Evolutionary conservation across 139 green algal genomes (phyloP), one percentile per base, ranked within the genome.

Genomic region (Coccomyxa sp.): DNA sequence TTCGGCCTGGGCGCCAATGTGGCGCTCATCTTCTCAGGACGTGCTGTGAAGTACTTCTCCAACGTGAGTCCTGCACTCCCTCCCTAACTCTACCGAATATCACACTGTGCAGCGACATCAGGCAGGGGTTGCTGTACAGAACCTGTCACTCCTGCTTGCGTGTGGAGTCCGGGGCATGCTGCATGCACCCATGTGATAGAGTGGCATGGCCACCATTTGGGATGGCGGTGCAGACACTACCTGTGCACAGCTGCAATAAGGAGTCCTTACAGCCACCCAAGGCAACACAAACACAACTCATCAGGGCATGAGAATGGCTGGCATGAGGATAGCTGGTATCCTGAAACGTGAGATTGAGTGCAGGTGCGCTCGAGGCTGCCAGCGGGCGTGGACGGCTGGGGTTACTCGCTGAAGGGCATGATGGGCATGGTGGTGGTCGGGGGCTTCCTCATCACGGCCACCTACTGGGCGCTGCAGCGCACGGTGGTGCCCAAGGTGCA

Each of bases 1-100:
- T 99, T 99, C 79, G 96, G 96, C 70, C 89, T 99, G 77, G 95
- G 96, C 71, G 96, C 96, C 83, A 99, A 99, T 83, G 95, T 99
- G 34, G 95, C 96, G 4, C 91, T 99, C 31, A 97, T 99, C 81
- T 97, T 99, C 87, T 98, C 95, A 27, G 96, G 96, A 54, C 90
- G 93, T 55, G 93, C 94, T 10, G 95, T 99, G 33, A 97, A 97
- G 89, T 95, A 97, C 81, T 99, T 99, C 89, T 98, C 94, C n/a
- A 70, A 91, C 78, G 81, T 88, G 55, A 10, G 77, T 54, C 68
- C 68, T 3, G 33, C 54, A 22, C 12, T 40, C 12, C 22, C 31
- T 24, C 36, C 7, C 22, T 18, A 33, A 12, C 68, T 8, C 29
- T 36, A 2, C 5, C 29, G 4, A 16, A 72, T 71, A 72, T 10